phyloP scores from a whole-genome alignment of 2,329 filamentous ascomycete species.

The Cercospora sojina region DNA sequence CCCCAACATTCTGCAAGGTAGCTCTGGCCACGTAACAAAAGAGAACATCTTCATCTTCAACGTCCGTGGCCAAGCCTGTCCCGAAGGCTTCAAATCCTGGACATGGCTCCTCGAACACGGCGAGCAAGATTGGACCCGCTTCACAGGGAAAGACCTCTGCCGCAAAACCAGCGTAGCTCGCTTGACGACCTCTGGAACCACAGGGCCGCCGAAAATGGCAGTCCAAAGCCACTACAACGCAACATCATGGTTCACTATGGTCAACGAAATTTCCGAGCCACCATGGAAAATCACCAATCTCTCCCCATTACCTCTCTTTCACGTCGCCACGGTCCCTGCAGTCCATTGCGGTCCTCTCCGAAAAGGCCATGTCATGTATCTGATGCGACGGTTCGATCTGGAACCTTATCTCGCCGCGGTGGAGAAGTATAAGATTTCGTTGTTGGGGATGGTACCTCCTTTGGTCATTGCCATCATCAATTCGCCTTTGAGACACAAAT shows the following conservation, averaged over 20 bases:
- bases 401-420: background rate
- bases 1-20: background rate
- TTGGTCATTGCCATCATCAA: background rate
- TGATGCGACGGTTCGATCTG: background rate
- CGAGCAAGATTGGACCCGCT: constrained; percentile 8
- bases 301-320: background rate
- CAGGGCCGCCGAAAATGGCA: background rate
- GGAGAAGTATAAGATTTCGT: background rate
- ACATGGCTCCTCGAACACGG: constrained; percentile 9
- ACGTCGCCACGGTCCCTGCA: background rate
- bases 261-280: background rate
- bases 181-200: background rate
- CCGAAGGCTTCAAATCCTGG: constrained; percentile 8
- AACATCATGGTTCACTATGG: background rate
- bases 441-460: background rate
- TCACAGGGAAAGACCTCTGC: background rate
- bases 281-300: background rate
- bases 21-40: background rate
- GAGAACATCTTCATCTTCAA: constrained; percentile 12
- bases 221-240: background rate
- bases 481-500: background rate
- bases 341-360: background rate
- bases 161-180: background rate
- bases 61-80: constrained; percentile 6
- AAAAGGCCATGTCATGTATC: background rate